A percentile compares a stretch with the other conserved stretches of the same genome.
These are phyloP conservation scores for Dicorynia guianensis DNA, from an alignment of 306 rosid species.

Conservation along the genomic window DNA sequence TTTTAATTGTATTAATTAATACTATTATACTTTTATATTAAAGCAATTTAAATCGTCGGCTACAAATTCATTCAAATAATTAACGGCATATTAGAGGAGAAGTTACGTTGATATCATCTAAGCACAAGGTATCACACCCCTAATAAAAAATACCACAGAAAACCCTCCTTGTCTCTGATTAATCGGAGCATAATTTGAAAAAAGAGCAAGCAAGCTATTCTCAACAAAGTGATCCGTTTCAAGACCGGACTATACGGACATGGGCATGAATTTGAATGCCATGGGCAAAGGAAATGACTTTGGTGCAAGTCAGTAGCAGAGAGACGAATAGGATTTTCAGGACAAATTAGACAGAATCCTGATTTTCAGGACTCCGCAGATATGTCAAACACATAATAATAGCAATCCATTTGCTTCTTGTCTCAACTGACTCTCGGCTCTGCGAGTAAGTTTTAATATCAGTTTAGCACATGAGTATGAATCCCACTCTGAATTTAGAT, in stretches of 20 bases:
- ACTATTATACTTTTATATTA: no score
- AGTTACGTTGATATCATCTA: slow-evolving; percentile 78
- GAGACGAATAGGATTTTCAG: slow-evolving; percentile 75
- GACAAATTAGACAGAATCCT: background rate
- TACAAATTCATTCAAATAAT: no score
- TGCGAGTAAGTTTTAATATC: no score
- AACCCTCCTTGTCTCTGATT: slow-evolving; percentile 57
- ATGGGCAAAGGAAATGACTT: slow-evolving; percentile 51
- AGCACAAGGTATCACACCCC: slow-evolving; percentile 83
- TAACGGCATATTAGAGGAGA: no score
- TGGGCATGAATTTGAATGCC: slow-evolving; percentile 76
- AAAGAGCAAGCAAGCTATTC: slow-evolving; percentile 78
- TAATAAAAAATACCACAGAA: slow-evolving; percentile 61
- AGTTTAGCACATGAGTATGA: no score
- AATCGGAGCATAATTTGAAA: slow-evolving; percentile 62
- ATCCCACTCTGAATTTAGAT: no score
- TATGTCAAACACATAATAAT: no score
- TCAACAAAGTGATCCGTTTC: slow-evolving; percentile 75
- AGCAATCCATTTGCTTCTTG: no score
- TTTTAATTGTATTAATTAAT: no score
- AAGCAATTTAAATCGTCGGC: no score
- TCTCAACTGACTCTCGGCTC: no score
- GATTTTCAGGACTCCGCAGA: no score
- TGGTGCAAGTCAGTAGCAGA: slow-evolving; percentile 68
- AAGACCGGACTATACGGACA: slow-evolving; percentile 72